These are phyloP conservation scores for Turnera subulata DNA, from an alignment of 345 rosid species.

Conservation along the genomic window DNA sequence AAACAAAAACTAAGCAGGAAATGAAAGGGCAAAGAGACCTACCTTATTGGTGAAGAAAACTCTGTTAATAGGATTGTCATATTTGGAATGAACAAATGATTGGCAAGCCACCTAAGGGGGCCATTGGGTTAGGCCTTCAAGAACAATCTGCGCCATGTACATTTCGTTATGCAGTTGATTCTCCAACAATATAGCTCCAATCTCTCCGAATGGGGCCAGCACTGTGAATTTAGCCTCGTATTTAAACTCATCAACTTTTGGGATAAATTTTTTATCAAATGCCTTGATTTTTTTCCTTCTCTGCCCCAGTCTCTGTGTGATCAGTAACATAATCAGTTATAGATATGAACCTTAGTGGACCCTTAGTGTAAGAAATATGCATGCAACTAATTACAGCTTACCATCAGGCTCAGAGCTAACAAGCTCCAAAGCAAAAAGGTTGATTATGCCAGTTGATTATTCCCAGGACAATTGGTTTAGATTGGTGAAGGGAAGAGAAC, in stretches of 20 bases:
- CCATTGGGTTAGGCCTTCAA: constrained; percentile 9
- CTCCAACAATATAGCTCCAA: constrained; percentile 19
- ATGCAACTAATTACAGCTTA: neutral
- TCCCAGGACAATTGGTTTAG: no score
- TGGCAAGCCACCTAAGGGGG: constrained; percentile 10
- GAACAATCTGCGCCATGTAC: constrained; percentile 10
- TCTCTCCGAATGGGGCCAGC: constrained; percentile 16
- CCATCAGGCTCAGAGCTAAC: constrained; percentile 17
- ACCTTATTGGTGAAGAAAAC: constrained; percentile 24
- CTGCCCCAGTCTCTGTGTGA: constrained; percentile 12
- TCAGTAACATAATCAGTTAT: no score
- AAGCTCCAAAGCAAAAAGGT: constrained; percentile 21
- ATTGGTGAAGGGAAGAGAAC: no score
- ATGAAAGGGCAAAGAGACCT: neutral
- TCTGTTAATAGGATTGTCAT: constrained; percentile 10
- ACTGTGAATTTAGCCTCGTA: constrained; percentile 17
- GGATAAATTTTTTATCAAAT: constrained; percentile 2
- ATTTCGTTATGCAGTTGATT: constrained; percentile 18
- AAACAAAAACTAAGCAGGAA: no score
- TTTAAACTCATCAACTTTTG: constrained; percentile 6
- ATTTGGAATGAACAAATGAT: constrained; percentile 20
- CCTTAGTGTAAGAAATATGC: no score
- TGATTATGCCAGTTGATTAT: no score
- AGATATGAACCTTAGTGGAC: no score
- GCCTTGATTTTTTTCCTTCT: constrained; percentile 20